These are phyloP conservation scores for Rhodotorula sp. DNA, from an alignment of 1,284 basidiomycete genomes.

Conservation along the genomic window DNA sequence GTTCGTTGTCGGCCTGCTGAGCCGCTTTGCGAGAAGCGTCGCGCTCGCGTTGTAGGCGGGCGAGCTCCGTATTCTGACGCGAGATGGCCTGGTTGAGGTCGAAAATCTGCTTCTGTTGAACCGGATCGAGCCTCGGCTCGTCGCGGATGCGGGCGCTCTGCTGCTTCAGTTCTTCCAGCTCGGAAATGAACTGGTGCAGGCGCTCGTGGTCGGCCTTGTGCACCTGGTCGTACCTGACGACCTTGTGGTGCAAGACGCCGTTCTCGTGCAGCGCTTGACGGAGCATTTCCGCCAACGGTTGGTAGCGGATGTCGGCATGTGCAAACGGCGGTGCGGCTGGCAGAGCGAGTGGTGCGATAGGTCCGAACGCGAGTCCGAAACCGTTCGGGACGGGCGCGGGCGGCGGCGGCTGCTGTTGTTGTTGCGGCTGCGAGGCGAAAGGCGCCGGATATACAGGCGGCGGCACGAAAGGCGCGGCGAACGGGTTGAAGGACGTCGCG, in stretches of 20 bases:
- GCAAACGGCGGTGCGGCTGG: not conserved
- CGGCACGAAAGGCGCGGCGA: not conserved
- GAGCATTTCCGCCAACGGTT: not conserved
- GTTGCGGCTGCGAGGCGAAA: not conserved
- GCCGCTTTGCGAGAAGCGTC: not conserved
- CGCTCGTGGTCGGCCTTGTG: not conserved
- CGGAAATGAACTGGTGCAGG: not conserved
- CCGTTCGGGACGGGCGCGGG: not conserved
- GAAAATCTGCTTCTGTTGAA: not conserved
- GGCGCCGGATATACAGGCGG: not conserved
- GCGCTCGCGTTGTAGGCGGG: not conserved
- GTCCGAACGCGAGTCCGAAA: not conserved
- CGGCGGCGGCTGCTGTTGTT: not conserved
- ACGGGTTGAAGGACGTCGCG: not conserved
- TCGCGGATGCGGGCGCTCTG: not conserved
- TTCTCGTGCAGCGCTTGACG: not conserved
- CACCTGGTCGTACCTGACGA: not conserved
- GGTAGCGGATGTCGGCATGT: not conserved
- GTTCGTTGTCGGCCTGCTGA: not conserved
- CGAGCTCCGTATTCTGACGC: not conserved
- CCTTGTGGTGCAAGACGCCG: not conserved
- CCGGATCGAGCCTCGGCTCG: not conserved
- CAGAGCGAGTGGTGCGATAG: not conserved
- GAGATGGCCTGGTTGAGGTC: not conserved
- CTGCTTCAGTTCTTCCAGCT: not conserved